These are phyloP conservation scores for Picocystis sp. DNA, from an alignment of 163 green algal genomes.

Conservation along the genomic window DNA sequence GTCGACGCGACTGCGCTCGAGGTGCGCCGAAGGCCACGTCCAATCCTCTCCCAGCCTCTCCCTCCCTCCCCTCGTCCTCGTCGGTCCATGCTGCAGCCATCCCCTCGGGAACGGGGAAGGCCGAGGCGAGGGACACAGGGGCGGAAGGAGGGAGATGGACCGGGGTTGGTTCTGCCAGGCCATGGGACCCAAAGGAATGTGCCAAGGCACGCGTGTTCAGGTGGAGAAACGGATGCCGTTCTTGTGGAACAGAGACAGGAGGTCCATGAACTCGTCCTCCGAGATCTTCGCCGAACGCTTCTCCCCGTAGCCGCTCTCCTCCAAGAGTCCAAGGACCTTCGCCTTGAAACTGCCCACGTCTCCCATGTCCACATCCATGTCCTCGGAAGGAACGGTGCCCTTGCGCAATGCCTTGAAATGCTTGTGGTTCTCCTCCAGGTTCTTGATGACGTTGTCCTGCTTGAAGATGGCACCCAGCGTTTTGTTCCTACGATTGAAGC, in stretches of 20 bases:
- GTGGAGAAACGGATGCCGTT: slow-evolving; percentile 62
- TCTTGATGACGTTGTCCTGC: slow-evolving; percentile 22
- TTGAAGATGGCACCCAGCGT: slow-evolving; percentile 85
- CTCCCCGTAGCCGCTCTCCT: slow-evolving; percentile 32
- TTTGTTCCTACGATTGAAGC: slow-evolving; percentile 96
- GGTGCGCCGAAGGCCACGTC: too few relatives aligned
- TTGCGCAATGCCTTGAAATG: slow-evolving; percentile 16
- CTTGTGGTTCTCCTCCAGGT: slow-evolving; percentile 31
- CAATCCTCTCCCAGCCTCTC: too few relatives aligned
- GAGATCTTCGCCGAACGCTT: slow-evolving; percentile 58
- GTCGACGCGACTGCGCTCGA: too few relatives aligned
- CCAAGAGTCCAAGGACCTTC: slow-evolving; percentile 45
- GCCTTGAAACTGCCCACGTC: slow-evolving; percentile 7
- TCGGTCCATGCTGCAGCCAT: too few relatives aligned
- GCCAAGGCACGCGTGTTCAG: too few relatives aligned
- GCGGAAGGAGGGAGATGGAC: too few relatives aligned
- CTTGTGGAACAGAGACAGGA: slow-evolving; percentile 70
- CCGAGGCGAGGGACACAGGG: too few relatives aligned
- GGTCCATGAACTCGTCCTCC: slow-evolving; percentile 69
- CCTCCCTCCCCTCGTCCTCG: too few relatives aligned
- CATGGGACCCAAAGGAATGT: too few relatives aligned
- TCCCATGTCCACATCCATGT: slow-evolving; percentile 7
- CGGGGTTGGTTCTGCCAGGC: too few relatives aligned
- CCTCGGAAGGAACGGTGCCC: neutral
- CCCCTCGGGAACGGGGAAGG: too few relatives aligned